Base-by-base conservation (phyloP, 306 rosid species). In the Casuarina cunninghamiana region DNA sequence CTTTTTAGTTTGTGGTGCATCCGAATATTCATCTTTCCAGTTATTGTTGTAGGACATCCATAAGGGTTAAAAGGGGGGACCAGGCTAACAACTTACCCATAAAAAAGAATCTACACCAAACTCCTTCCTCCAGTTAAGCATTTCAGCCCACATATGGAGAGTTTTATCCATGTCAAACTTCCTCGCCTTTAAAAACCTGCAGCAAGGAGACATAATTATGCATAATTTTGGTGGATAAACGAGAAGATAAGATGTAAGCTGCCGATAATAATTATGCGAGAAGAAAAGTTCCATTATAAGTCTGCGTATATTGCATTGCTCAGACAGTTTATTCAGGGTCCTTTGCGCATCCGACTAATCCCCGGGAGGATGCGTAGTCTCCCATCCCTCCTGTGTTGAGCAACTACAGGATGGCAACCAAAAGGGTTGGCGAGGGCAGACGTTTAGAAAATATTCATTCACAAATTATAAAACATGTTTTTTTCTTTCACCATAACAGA, bases 101-200 rank as follows among this genome's bases (percentile, higher is more conserved):
- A 89, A 73, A 76, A 95, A 87, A 71, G 91, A 86, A 78, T 95
- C 97, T 75, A 79, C 90, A 74, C 91, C 89, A 42, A 69, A 76
- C 58, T 85, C 93, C 86, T 84, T 89, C 86, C 99, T 93, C 97
- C 99, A 95, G 67, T 77, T 89, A 67, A 95, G 94, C 99, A 93
- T 95, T 72, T 93, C 97, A 26, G 65, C 86, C 97, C 97, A 95
- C 99, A 95, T 93, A 63, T 93, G 88, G 46, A 91, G 77, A 67
- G 97, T 80, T 86, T 90, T 95, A 75, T 95, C 97, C 37, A 89
- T 68, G 88, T 95, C 97, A 74, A 95, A 93, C 82, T 91, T 90
- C 82, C 99, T 88, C 45, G 97, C 99, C 85, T 90, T 95, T 67
- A 93, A 79, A 86, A 95, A 95, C 88, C 99, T 95, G 92, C 80